Evolutionary conservation across 305 asterid genomes (phyloP), one percentile per base, ranked within the genome.

Genomic region (Petunia hybrid): DNA sequence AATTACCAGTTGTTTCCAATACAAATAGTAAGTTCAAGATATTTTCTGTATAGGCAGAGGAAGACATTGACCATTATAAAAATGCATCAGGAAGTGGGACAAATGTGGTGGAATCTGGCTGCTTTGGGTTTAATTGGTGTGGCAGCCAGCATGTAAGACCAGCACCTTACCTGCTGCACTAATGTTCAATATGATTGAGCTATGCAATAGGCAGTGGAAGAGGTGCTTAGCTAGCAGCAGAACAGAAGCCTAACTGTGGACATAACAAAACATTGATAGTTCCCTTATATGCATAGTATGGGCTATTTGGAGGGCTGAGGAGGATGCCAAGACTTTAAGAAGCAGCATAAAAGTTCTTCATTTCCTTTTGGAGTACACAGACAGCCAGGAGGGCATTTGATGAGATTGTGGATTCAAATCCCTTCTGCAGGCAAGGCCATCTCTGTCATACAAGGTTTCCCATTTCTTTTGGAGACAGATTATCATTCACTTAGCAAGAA

Each of bases 221-320:
- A 51, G 12, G 63, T 35, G 45, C 6, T 48, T 35, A 0, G 45
- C 45, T 35, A 43, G 22, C 31, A 31, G 62, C 6, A 48, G 77
- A 48, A 46, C 77, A 71, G 77, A 71, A 71, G 42, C 43, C 5
- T 48, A 71, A 16, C 35, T 71, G 78, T 35, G 62, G 78, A 35
- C 40, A 9, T 5, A 71, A 71, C 61, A 71, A 46, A 40, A 71
- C 3, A 45, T 70, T 71, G 77, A 48, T 5, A 71, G 43, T 46
- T 71, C 43, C 41, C 77, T 7, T 14, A 22, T 43, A 71, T 48
- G 61, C 77, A 35, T 12, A 48, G 61, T 48, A 51, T 73, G 78
- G 62, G 62, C 45, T 13, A 51, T 13, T 70, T 73, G 78, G 63
- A 51, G 12, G 78, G 62, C 62, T 48, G 63, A 73, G 78, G 13